Evolutionary conservation across 306 rosid genomes (phyloP), one percentile per base, ranked within the genome.

Genomic region (Heteromeles arbutifolia): DNA sequence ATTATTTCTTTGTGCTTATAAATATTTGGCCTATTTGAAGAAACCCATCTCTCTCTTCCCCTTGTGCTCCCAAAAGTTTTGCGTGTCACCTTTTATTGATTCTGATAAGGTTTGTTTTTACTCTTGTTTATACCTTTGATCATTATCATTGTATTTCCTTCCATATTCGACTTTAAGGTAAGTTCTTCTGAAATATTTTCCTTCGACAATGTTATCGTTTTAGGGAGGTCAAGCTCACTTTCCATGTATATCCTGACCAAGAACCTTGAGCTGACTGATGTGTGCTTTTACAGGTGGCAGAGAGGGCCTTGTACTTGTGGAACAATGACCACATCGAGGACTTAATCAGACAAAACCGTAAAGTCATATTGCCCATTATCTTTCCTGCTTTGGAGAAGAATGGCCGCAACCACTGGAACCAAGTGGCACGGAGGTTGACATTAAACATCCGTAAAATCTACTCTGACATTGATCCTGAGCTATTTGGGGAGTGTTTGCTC

Each of bases 301-400:
- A 90, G 85, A 90, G 96, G 79, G 92, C 91, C 19, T 75, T 90
- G 75, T 90, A 78, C 82, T 77, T 90, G 77, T 88, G 92, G 91
- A 90, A 86, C 83, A 90, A 88, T 73, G 92, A 86, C 72, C 96
- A 90, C 79, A 85, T 88, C 43, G 89, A 88, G 80, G 85, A 80
- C 77, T 83, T 90, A 58, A 86, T 90, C 67, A 79, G 82, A 77
- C 88, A 88, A 82, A 85, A 90, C 75, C 78, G 78, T 25, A 85
- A 80, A 69, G 86, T 83, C 64, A 85, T 90, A 68, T 82, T 90
- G 65, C 96, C 92, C 78, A 82, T 90, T 69, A 85, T 90, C 81
- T 90, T 90, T 83, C 91, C 92, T 25, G 88, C 96, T 4, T 76
- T 90, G 85, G 96, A 90, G 85, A 86, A 82, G 78, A 89, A 86